Evolutionary conservation across 257 asterid genomes (phyloP).

Genomic region (Ophiorrhiza pumila): DNA sequence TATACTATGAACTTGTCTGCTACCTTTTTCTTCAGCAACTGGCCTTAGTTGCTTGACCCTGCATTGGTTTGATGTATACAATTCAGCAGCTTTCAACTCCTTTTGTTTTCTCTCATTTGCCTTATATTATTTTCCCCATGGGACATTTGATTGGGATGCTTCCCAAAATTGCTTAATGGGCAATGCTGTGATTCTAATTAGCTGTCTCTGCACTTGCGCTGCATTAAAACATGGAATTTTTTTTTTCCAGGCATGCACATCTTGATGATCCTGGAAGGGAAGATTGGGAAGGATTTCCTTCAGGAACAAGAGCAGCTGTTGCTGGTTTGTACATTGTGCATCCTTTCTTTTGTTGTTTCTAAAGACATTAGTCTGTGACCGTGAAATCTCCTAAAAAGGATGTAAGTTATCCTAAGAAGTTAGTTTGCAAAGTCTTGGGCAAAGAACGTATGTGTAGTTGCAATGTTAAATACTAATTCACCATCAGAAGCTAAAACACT

Average conservation of each 20-base stretch:
- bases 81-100: neutral
- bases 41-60: neutral
- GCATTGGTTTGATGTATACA: neutral
- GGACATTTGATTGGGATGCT: conserved; percentile 3
- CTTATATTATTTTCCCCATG: neutral
- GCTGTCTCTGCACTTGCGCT: conserved; percentile 7
- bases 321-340: conserved; percentile 55
- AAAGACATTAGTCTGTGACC: neutral
- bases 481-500: neutral
- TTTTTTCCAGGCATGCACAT: conserved; percentile 68
- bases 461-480: neutral
- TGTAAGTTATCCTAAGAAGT: neutral
- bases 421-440: neutral
- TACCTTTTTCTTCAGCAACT: neutral
- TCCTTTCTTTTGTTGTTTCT: neutral
- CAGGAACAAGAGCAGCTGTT: conserved; percentile 97
- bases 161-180: neutral
- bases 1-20: neutral
- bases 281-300: conserved; percentile 99
- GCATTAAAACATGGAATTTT: conserved; percentile 8
- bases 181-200: neutral
- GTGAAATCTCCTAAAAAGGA: neutral
- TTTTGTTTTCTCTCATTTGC: neutral
- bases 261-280: conserved; percentile 96
- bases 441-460: neutral